Base-by-base conservation (phyloP, 2,329 filamentous ascomycete genomes). In the Fusarium buxicola region DNA sequence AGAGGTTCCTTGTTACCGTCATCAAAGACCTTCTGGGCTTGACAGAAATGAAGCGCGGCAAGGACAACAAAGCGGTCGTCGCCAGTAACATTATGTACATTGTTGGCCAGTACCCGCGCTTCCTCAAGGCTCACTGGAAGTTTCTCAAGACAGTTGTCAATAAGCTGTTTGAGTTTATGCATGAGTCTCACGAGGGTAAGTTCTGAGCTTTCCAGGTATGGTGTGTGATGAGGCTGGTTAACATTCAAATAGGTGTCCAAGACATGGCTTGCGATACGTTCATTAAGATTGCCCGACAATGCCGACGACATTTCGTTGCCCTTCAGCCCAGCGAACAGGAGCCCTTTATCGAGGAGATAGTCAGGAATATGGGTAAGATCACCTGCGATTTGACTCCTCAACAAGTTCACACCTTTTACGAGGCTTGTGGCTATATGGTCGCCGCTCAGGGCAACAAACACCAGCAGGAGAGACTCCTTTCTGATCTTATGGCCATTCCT, bases 31-130 rank as follows among this genome's bases (percentile, higher is more conserved):
- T 99, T 8, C 87, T 99, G 25, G 96, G 95, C 2, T 83, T 99
- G 53, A 99, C 95, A 0, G 95, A 99, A 77, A 97, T 97, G 94
- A 99, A 99, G 82, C 92, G 96, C 50, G 95, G 95, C 63, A 99
- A 99, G 74, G 95, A 99, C 81, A 99, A 99, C 85, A 99, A 99
- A 77, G 95, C 95, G 11, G 95, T 99, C 9, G 95, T 99, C 35
- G 95, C 95, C 63, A 97, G 92, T 80, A 99, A 99, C 80, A 99
- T 99, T 73, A 99, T 99, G 95, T 99, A 99, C 77, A 99, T 99
- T 80, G 95, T 99, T 60, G 95, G 95, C 57, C 95, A 99, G 75
- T 99, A 99, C 74, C 95, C 95, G 32, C 92, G 95, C 16, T 99
- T 99, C 81, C 82, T 99, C 71, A 99, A 99, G 82, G 95, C 95